Evolutionary conservation across 352 stramenopile genomes (phyloP).

Genomic region (Globisporangium cederbergense): DNA sequence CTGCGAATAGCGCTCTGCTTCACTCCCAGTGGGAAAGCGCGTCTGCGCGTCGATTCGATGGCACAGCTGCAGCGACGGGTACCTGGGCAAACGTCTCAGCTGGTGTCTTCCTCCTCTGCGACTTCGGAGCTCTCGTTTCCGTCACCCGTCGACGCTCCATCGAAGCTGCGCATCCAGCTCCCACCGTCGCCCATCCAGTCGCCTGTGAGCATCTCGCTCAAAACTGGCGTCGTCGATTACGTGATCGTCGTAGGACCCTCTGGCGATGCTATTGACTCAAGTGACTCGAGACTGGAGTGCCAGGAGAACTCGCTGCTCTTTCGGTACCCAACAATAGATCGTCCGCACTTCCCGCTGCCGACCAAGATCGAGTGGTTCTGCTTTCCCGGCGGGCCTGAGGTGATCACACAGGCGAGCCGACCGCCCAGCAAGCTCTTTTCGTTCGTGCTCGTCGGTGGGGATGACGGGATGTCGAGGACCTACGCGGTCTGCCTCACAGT

Average conservation of each 20-base stretch:
- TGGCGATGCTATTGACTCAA: constrained; percentile 1
- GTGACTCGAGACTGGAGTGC: background rate
- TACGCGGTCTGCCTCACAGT: constrained; percentile 73
- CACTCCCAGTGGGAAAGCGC: constrained; percentile 30
- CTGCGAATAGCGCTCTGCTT: constrained; percentile 77
- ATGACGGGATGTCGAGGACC: constrained; percentile 65
- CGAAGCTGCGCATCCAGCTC: constrained; percentile 14
- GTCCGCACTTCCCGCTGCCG: constrained; percentile 58
- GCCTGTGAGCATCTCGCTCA: constrained; percentile 32
- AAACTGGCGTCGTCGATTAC: constrained; percentile 73
- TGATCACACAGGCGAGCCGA: constrained; percentile 38
- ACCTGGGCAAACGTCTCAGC: background rate
- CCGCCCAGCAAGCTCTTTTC: constrained; percentile 66
- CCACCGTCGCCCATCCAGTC: constrained; percentile 8
- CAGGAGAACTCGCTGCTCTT: constrained; percentile 63
- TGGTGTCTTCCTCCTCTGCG: constrained; percentile 9
- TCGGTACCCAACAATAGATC: constrained; percentile 54
- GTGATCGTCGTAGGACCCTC: constrained; percentile 58
- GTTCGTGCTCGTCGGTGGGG: constrained; percentile 72
- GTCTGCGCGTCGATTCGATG: constrained; percentile 18
- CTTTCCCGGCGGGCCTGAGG: constrained; percentile 67
- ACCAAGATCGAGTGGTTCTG: constrained; percentile 91
- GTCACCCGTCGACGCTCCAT: constrained; percentile 26
- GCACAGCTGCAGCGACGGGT: constrained; percentile 20
- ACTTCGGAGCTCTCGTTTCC: constrained; percentile 30